These are phyloP conservation scores for Colletotrichum spaethianum DNA, from an alignment of 2,329 filamentous ascomycete genomes.

Conservation along the genomic window DNA sequence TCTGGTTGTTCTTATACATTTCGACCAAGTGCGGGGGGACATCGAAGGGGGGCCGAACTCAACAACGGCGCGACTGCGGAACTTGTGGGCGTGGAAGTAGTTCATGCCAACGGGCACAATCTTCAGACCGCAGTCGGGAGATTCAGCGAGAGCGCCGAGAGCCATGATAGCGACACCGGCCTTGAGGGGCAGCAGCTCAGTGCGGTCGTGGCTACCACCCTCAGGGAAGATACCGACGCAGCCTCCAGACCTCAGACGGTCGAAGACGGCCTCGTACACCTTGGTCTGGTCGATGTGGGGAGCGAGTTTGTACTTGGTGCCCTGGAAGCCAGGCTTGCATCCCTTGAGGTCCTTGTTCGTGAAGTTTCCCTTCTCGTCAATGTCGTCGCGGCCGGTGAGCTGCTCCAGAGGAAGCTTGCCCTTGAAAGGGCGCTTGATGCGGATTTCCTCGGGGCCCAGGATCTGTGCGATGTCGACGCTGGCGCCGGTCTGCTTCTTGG, in stretches of 20 bases:
- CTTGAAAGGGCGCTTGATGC: conserved; percentile 90
- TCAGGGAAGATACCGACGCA: conserved; percentile 98
- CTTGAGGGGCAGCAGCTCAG: conserved; percentile 92
- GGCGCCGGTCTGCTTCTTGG: conserved; percentile 82
- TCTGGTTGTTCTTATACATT: conserved; percentile 86
- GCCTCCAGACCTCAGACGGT: conserved; percentile 83
- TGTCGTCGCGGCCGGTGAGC: conserved; percentile 84
- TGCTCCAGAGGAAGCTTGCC: conserved; percentile 82
- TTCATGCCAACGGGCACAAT: conserved; percentile 99
- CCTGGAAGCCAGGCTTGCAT: conserved; percentile 75
- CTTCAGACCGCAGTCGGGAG: conserved; percentile 89
- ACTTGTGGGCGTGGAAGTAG: conserved; percentile 99
- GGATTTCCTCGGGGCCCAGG: conserved; percentile 82
- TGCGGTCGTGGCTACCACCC: conserved; percentile 94
- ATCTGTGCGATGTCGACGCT: conserved; percentile 90
- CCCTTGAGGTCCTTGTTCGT: conserved; percentile 68
- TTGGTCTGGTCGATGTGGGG: conserved; percentile 95
- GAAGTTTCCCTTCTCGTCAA: conserved; percentile 77
- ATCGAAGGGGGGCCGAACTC: conserved; percentile 94
- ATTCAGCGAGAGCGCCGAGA: conserved; percentile 86
- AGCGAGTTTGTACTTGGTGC: conserved; percentile 87
- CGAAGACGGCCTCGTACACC: conserved; percentile 94
- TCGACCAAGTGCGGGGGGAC: conserved; percentile 86
- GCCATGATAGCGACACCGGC: conserved; percentile 99
- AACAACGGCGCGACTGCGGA: conserved; percentile 93